Evolutionary conservation across 2,329 filamentous ascomycete genomes (phyloP).

Genomic region (Aureobasidium vineae): DNA sequence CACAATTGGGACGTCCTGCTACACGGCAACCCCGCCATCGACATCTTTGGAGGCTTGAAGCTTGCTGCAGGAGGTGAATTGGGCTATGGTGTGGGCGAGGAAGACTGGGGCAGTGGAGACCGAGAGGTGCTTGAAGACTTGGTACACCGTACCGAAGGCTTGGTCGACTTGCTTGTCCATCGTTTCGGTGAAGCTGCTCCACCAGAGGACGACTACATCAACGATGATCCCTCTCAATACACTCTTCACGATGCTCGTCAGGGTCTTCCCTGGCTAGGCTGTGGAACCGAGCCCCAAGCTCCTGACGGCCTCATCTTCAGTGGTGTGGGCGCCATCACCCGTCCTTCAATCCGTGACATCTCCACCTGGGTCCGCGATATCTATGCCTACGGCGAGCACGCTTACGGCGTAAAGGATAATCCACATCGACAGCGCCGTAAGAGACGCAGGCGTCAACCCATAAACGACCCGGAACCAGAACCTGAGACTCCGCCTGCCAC

Average conservation of each 20-base stretch:
- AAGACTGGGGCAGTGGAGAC: slow-evolving; percentile 91
- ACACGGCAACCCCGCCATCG: slow-evolving; percentile 80
- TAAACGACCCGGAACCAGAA: background rate
- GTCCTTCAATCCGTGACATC: slow-evolving; percentile 67
- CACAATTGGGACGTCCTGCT: slow-evolving; percentile 81
- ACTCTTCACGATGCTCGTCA: slow-evolving; percentile 29
- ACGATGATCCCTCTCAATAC: slow-evolving; percentile 14
- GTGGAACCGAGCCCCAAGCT: slow-evolving; percentile 63
- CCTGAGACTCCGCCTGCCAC: background rate
- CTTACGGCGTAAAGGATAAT: slow-evolving; percentile 82
- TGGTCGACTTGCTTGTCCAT: slow-evolving; percentile 84
- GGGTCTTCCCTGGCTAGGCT: slow-evolving; percentile 66
- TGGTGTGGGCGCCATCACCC: slow-evolving; percentile 70
- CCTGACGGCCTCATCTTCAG: slow-evolving; percentile 86
- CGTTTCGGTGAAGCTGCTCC: slow-evolving; percentile 65
- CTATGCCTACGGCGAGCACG: slow-evolving; percentile 76
- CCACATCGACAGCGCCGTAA: slow-evolving; percentile 63
- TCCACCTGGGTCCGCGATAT: slow-evolving; percentile 87
- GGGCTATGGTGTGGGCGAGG: slow-evolving; percentile 90
- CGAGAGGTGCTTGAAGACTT: slow-evolving; percentile 91
- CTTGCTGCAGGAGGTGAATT: slow-evolving; percentile 87
- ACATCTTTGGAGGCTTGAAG: slow-evolving; percentile 79
- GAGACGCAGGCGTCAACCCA: slow-evolving; percentile 41
- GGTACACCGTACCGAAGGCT: slow-evolving; percentile 71
- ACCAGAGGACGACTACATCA: slow-evolving; percentile 31